These are phyloP conservation scores for Debaryomyces coudertii DNA, from an alignment of 1,139 yeast species.

Conservation along the genomic window DNA sequence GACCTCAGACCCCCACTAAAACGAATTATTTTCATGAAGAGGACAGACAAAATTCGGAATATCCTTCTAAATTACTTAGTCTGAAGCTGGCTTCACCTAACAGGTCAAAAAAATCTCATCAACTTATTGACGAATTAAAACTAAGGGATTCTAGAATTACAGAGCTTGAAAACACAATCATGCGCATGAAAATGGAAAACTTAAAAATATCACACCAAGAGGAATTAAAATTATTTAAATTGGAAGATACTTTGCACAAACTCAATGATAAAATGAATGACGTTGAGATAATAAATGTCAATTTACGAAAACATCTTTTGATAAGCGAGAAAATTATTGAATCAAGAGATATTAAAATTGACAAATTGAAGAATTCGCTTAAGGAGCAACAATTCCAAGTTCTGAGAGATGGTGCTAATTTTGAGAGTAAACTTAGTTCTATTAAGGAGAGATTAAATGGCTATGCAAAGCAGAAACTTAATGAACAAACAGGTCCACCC, in stretches of 20 bases:
- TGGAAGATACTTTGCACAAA: slow-evolving; percentile 43
- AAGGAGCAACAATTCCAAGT: slow-evolving; percentile 55
- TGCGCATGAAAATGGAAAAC: slow-evolving; percentile 40
- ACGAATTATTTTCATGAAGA: neutral
- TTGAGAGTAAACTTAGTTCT: slow-evolving; percentile 53
- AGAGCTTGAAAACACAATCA: slow-evolving; percentile 41
- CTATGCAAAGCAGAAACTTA: slow-evolving; percentile 10
- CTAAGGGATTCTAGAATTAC: slow-evolving; percentile 41
- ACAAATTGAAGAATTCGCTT: slow-evolving; percentile 54
- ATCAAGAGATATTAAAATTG: slow-evolving; percentile 61
- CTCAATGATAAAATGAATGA: slow-evolving; percentile 44
- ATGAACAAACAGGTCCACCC: neutral
- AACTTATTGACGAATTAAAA: slow-evolving; percentile 29
- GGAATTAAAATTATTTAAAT: slow-evolving; percentile 43
- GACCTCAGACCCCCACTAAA: neutral
- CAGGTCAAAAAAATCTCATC: slow-evolving; percentile 1
- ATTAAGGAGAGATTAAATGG: slow-evolving; percentile 44
- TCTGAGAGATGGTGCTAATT: slow-evolving; percentile 52
- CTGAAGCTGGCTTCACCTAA: neutral
- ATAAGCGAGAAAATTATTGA: slow-evolving; percentile 63
- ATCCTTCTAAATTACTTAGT: neutral
- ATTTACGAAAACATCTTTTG: slow-evolving; percentile 48
- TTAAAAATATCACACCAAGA: slow-evolving; percentile 47
- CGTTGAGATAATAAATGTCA: slow-evolving; percentile 41
- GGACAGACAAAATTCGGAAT: neutral